Conservation (phyloP, 169 alveolate genomes). For the Eimeria maxima region DNA sequence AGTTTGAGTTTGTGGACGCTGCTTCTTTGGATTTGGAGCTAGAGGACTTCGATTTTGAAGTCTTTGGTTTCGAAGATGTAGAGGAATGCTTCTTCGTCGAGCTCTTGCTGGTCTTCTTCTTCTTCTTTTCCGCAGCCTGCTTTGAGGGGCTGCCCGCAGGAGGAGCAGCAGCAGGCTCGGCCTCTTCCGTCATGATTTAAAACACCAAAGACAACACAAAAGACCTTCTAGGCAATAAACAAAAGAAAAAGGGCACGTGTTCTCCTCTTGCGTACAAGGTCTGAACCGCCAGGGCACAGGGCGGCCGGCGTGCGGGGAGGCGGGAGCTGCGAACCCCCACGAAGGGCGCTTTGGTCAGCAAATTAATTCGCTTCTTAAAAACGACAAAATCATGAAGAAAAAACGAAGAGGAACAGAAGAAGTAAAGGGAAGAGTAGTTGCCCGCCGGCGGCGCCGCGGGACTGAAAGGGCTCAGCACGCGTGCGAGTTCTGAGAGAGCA, state of each 20-base stretch:
- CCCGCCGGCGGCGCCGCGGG: conserved; percentile 30
- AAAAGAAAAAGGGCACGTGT: background rate
- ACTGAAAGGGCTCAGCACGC: conserved; percentile 44
- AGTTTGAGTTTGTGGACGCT: background rate
- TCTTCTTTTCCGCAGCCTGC: background rate
- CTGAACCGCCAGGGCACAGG: background rate
- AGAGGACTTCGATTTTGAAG: conserved; percentile 14
- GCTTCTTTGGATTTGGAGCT: background rate
- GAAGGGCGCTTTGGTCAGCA: background rate
- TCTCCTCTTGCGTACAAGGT: background rate
- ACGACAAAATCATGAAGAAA: background rate
- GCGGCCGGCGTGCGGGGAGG: conserved; percentile 14
- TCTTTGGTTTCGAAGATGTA: conserved; percentile 33
- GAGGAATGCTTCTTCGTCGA: conserved; percentile 43
- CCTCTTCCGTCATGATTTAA: conserved; percentile 53
- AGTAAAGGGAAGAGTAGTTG: background rate
- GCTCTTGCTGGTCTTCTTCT: conserved; percentile 20
- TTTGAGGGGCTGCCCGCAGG: conserved; percentile 10
- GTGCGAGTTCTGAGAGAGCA: conserved; percentile 16
- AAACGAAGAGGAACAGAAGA: background rate
- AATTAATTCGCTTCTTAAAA: background rate
- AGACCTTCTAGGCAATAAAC: background rate
- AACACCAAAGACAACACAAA: background rate
- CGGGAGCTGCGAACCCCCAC: conserved; percentile 5
- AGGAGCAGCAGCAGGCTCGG: conserved; percentile 36